A percentile compares a stretch with the other conserved stretches of the same genome.
Conservation (phyloP, 2,329 filamentous ascomycete genomes). For the Lachnellula arida region DNA sequence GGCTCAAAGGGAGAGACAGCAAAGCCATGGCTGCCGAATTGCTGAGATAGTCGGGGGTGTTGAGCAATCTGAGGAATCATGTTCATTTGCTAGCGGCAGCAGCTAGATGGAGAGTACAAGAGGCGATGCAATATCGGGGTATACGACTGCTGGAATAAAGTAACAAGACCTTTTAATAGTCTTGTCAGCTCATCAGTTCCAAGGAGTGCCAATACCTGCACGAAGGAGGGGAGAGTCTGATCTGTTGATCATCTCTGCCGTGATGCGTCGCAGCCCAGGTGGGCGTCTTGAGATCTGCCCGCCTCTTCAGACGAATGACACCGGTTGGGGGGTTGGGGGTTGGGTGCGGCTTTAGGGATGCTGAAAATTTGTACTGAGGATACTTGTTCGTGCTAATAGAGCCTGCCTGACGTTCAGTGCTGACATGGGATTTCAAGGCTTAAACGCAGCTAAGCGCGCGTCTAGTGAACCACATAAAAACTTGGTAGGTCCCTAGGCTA, state of each 20-base stretch:
- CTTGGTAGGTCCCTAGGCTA: background rate
- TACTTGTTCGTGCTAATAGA: background rate
- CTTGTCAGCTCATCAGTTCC: slow-evolving; percentile 23
- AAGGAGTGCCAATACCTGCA: slow-evolving; percentile 33
- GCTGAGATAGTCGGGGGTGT: slow-evolving; percentile 34
- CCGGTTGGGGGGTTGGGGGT: background rate
- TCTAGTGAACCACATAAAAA: too few relatives aligned
- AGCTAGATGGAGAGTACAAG: slow-evolving; percentile 7
- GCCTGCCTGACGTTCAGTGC: background rate
- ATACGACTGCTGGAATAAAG: slow-evolving; percentile 9
- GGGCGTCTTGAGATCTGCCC: slow-evolving; percentile 16
- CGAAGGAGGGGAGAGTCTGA: slow-evolving; percentile 29
- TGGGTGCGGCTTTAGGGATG: slow-evolving; percentile 4
- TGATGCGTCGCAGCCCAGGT: slow-evolving; percentile 19
- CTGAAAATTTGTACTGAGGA: background rate
- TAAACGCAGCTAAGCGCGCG: background rate
- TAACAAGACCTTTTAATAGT: slow-evolving; percentile 11
- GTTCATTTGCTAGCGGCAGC: slow-evolving; percentile 26
- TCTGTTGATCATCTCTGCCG: slow-evolving; percentile 32
- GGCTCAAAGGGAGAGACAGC: slow-evolving; percentile 25
- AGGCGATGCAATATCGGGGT: background rate
- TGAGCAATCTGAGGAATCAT: slow-evolving; percentile 46
- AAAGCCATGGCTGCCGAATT: slow-evolving; percentile 24
- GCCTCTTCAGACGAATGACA: slow-evolving; percentile 1
- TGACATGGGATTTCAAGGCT: background rate